Evolutionary conservation across 495 filamentous ascomycete species (phyloP).

Genomic region (Pyrenula aspistea): DNA sequence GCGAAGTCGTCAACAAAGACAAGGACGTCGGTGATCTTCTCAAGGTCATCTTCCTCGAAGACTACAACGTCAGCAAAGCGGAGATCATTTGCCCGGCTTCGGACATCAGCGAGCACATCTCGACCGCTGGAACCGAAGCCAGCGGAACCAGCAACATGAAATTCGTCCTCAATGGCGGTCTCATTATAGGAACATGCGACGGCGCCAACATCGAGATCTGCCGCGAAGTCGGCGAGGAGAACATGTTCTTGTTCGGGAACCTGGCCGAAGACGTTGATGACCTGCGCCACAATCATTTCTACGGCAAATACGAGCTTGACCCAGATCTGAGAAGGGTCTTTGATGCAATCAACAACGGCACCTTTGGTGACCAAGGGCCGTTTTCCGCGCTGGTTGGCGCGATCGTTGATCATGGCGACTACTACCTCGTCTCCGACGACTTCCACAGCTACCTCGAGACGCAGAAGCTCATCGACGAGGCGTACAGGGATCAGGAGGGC

Average conservation of each 20-base stretch:
- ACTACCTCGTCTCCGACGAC: constrained; percentile 94
- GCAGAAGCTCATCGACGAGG: constrained; percentile 78
- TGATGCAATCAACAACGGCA: constrained; percentile 59
- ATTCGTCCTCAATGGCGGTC: constrained; percentile 90
- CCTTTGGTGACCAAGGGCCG: constrained; percentile 61
- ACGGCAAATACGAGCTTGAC: constrained; percentile 67
- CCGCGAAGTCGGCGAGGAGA: constrained; percentile 85
- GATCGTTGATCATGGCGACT: constrained; percentile 87
- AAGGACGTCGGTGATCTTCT: constrained; percentile 82
- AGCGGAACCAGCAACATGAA: constrained; percentile 84
- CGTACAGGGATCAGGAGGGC: constrained; percentile 79
- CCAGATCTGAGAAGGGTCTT: constrained; percentile 68
- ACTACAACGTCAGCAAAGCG: constrained; percentile 99
- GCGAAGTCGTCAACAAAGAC: constrained; percentile 84
- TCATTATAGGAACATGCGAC: constrained; percentile 96
- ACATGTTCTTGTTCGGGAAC: constrained; percentile 98
- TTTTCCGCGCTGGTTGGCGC: constrained; percentile 74
- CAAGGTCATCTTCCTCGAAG: constrained; percentile 96
- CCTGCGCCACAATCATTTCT: constrained; percentile 81
- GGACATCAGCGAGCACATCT: constrained; percentile 97
- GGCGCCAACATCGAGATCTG: constrained; percentile 99
- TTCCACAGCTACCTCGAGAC: constrained; percentile 89
- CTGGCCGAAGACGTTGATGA: constrained; percentile 96
- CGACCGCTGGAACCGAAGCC: constrained; percentile 86
- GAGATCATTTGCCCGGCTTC: constrained; percentile 92